Evolutionary conservation across 139 green algal genomes (phyloP), one percentile per base, ranked within the genome.

Genomic region (Gonium pectorale): DNA sequence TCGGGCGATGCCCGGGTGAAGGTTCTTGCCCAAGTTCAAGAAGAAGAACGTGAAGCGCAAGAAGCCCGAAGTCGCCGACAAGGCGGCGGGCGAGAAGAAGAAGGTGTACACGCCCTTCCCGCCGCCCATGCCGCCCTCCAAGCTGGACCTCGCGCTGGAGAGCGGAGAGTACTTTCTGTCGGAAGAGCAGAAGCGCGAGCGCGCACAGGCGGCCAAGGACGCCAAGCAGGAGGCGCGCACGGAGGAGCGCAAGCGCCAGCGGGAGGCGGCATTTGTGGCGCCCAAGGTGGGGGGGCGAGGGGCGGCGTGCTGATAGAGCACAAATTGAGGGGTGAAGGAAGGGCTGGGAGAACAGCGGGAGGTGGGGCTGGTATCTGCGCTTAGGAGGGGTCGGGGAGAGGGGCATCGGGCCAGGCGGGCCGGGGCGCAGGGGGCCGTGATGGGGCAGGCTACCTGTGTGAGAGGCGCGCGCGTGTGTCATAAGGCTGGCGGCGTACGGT

Each of bases 11-110:
- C n/a, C n/a, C n/a, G n/a, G n/a, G n/a, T n/a, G n/a, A n/a, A 93
- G 97, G 73, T 99, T 99, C 88, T 89, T 99, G 81, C 98, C 98
- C 60, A 99, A 99, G 69, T 99, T 99, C 92, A 99, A 98, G 89
- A 98, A 99, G 93, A 99, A 98, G 93, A 99, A 99, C 87, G 96
- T 99, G 11, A 91, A 98, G 92, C 90, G 94, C 21, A 94, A 93
- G 78, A 98, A 99, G 88, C 91, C 94, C 26, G 80, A 63, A 87
- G 70, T 69, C 26, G 24, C 41, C 6, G 44, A 59, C 11, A 40
- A 54, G 33, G 43, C 43, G 2, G 68, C 3, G 41, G 73, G 59
- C 60, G 71, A 67, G 49, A n/a, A 79, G 51, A 96, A 97, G 89
- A 97, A 97, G 86, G 89, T 92, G 24, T 97, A 99, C 91, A 98